Percentiles rank a stretch among this genome's conserved stretches.
Conservation (phyloP, 2,329 filamentous ascomycete species). For the Claviceps spartinae region DNA sequence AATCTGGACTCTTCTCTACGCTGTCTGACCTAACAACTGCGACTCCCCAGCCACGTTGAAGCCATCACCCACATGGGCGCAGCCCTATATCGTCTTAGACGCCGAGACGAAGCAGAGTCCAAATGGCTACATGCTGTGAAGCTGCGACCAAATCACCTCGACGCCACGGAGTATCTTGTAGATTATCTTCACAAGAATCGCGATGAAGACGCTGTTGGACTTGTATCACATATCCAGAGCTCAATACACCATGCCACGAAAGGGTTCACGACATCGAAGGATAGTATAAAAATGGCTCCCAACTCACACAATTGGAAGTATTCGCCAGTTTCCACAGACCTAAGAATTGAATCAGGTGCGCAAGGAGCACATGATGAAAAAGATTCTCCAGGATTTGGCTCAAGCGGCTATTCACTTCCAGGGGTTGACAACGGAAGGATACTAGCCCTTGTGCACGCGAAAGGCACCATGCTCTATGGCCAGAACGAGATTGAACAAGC, state of each 20-base stretch:
- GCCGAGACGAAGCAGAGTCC: slow-evolving; percentile 69
- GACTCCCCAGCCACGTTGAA: slow-evolving; percentile 60
- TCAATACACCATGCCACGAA: slow-evolving; percentile 35
- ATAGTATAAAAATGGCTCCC: not conserved
- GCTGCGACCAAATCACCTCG: slow-evolving; percentile 74
- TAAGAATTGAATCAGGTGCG: not conserved
- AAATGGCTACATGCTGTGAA: slow-evolving; percentile 79
- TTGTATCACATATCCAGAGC: slow-evolving; percentile 75
- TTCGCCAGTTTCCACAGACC: not conserved
- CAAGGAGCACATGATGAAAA: not conserved
- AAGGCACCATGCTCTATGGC: slow-evolving; percentile 95
- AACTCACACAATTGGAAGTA: not conserved
- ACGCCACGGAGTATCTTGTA: slow-evolving; percentile 89
- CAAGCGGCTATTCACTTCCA: slow-evolving; percentile 62
- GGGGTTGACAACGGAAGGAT: slow-evolving; percentile 85
- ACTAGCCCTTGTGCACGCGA: slow-evolving; percentile 86
- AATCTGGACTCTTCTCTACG: slow-evolving; percentile 17
- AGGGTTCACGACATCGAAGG: not conserved
- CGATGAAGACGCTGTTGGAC: slow-evolving; percentile 69
- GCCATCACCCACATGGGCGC: slow-evolving; percentile 88
- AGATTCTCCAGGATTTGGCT: slow-evolving; percentile 17
- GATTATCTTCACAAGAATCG: slow-evolving; percentile 76
- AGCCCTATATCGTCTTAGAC: slow-evolving; percentile 70
- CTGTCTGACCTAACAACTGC: slow-evolving; percentile 4
- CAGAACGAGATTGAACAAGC: slow-evolving; percentile 70